Conservation (phyloP, 2,329 filamentous ascomycete genomes). For the Apiospora pterosperma region DNA sequence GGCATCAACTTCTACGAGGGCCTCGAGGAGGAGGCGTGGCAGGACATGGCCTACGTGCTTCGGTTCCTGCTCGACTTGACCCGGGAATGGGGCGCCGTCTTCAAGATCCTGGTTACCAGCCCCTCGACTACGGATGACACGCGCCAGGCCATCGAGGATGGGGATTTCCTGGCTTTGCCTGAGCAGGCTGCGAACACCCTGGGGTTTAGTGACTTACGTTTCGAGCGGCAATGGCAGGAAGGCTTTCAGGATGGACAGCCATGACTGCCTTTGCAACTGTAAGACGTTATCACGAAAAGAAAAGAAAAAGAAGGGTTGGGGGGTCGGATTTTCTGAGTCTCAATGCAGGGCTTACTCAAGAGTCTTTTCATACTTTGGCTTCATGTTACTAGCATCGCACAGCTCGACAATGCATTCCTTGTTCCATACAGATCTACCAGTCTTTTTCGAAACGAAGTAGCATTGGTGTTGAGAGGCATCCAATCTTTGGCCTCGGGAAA, state of each 20-base stretch:
- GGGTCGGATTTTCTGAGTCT: too few species aligned
- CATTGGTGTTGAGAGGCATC: too few species aligned
- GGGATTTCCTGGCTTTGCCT: not conserved
- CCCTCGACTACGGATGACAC: conserved; percentile 1
- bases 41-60: conserved; percentile 1
- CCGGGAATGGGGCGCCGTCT: not conserved
- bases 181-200: not conserved
- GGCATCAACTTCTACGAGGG: conserved; percentile 3
- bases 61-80: not conserved
- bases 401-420: too few species aligned
- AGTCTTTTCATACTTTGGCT: too few species aligned
- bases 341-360: too few species aligned
- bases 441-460: too few species aligned
- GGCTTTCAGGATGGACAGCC: not conserved
- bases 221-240: not conserved
- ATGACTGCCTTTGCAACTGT: too few species aligned
- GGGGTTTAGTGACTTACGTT: not conserved
- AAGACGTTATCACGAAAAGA: too few species aligned
- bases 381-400: too few species aligned
- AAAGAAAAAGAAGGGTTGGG: too few species aligned
- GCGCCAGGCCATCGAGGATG: conserved; percentile 4
- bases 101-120: conserved; percentile 4
- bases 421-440: too few species aligned
- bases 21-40: not conserved
- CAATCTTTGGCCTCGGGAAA: too few species aligned